Evolutionary conservation across 345 rosid species (phyloP), one percentile per base, ranked within the genome.

Genomic region (Lepidium didymum): DNA sequence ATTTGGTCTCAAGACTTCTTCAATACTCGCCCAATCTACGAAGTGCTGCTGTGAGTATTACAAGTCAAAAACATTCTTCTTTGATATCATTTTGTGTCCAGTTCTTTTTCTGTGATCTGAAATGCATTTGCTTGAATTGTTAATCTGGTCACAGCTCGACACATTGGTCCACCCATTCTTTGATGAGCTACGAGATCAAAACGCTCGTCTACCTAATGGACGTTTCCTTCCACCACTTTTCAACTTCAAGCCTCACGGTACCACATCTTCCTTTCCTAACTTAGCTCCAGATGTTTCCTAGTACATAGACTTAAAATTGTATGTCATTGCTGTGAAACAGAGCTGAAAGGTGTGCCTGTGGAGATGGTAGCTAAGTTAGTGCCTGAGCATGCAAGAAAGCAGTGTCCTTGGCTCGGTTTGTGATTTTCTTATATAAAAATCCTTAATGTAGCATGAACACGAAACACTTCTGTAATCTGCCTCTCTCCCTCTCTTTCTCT

Each of bases 21-120:
- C 99, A 94, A 68, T 94, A 94, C 83, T 94, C 99, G 46, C 99
- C 99, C 49, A 86, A 84, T 78, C 81, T 91, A 31, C 84, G 99
- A n/a, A 83, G 92, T 71, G 41, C 84, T 2, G 96, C 99, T 78
- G 99, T 94, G 56, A 89, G 96, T 79, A 35, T 65, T 41, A 64
- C 34, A 67, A 37, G 7, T 62, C 18, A 18, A 73, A 47, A 64
- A 74, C 40, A 33, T 49, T 25, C 68, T 59, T 35, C 6, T 61
- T 4, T 45, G 2, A 61, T 59, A 13, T 44, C 19, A 13, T 45
- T 44, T 16, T 29, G 4, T 5, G 7, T 33, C 12, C 5, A 4
- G 0, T 27, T 27, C 31, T 16, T 13, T 1, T 10, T 40, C 5
- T 33, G 10, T 53, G 46, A 1, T 58, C 68, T 43, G 18, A 75